Base-by-base conservation (phyloP, 805 yeast genomes). In the Priceomyces medius region DNA sequence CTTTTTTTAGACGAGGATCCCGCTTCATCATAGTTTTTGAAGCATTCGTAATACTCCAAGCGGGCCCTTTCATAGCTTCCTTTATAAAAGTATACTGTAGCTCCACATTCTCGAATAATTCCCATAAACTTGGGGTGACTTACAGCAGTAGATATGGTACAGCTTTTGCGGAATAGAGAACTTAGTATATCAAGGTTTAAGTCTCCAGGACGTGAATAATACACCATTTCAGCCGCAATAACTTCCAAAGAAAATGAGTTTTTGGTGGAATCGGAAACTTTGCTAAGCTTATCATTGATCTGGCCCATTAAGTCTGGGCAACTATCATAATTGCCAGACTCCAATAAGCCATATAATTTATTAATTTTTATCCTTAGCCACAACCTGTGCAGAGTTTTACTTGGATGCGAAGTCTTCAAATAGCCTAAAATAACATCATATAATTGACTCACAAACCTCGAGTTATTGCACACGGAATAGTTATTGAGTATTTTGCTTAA, bases 61-160 rank as follows among this genome's bases (percentile, higher is more conserved):
- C 81, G 66, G 0, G 87, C 88, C 37, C 59, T 59, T 24, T 74
- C 79, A 68, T 75, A 86, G 46, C 80, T 77, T 10, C 74, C 75
- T 37, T 77, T 74, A 45, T 76, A 68, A 73, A 85, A 80, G 37
- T 77, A 74, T 47, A 86, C 71, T 40, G 79, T 74, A 2, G 89
- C 95, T 0, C 88, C 87, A 48, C 88, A 81, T 56, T 86, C 91
- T 46, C 79, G 74, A 19, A 87, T 75, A n/a, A 83, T 76, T 1
- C 91, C 96, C 59, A 81, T 68, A 20, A 84, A 80, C 36, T 75
- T 68, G 1, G 95, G 89, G 53, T 88, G 95, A 1, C 89, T 85
- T 2, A 85, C 81, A 2, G 87, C 85, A 0, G 81, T 68, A 6
- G 76, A 73, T 16, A 81, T 65, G 4, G 59, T 46, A 13, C 51